Conservation (phyloP, 1,139 yeast genomes). For the Zhuliangozyma parablackwelliae region DNA sequence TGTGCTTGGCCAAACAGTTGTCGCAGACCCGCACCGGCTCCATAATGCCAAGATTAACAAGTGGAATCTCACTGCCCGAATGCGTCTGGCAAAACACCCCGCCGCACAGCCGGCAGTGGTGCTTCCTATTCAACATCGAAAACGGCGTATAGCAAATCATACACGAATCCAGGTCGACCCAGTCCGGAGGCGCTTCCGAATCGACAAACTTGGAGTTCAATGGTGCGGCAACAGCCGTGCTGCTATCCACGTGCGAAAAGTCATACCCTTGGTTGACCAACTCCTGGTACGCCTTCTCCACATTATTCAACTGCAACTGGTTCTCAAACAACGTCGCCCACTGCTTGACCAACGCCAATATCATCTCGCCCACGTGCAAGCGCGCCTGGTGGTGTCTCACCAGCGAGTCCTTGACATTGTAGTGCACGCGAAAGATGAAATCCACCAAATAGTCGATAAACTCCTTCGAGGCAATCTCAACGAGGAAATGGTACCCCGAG, state of each 20-base stretch:
- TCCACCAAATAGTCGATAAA: slow-evolving; percentile 71
- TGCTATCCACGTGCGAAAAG: slow-evolving; percentile 53
- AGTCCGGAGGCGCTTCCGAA: slow-evolving; percentile 92
- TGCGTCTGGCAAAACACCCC: slow-evolving; percentile 88
- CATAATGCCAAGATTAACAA: slow-evolving; percentile 81
- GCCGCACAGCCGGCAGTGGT: slow-evolving; percentile 96
- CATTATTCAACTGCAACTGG: slow-evolving; percentile 64
- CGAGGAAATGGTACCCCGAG: slow-evolving; percentile 82
- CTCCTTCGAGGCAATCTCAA: slow-evolving; percentile 78
- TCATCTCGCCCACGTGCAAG: slow-evolving; percentile 52
- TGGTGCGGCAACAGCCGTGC: slow-evolving; percentile 17
- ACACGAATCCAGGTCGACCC: slow-evolving; percentile 95
- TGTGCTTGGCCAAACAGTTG: slow-evolving; percentile 66
- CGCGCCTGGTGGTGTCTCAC: slow-evolving; percentile 40
- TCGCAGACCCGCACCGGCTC: slow-evolving; percentile 94
- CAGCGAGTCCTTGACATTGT: slow-evolving; percentile 27
- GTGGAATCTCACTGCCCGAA: slow-evolving; percentile 62
- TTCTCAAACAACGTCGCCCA: slow-evolving; percentile 76
- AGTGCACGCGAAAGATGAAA: slow-evolving; percentile 35
- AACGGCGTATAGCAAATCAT: slow-evolving; percentile 87
- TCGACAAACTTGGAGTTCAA: slow-evolving; percentile 61
- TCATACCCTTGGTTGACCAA: slow-evolving; percentile 60
- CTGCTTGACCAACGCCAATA: slow-evolving; percentile 64
- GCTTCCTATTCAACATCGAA: slow-evolving; percentile 82
- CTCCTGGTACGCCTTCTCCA: slow-evolving; percentile 56